Conservation (phyloP, 129 eudicot genomes). For the Rutidosis leptorrhynchoides region DNA sequence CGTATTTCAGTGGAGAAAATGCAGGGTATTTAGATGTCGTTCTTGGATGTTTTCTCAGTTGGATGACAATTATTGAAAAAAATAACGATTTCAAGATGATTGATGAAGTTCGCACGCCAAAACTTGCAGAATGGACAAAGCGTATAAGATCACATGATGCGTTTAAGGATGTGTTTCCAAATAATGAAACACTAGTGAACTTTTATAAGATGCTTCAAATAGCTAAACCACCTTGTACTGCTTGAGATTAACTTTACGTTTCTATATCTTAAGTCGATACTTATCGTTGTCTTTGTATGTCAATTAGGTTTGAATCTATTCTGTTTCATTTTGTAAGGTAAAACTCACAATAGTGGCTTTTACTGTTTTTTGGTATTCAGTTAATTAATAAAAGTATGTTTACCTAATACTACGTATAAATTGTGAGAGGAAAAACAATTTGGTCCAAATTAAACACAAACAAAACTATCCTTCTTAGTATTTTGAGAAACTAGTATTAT, state of each 20-base stretch:
- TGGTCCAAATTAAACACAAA: no score
- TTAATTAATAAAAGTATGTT: no score
- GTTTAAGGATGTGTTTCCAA: constrained; percentile 24
- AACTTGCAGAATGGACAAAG: constrained; percentile 37
- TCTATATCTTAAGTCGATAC: not conserved
- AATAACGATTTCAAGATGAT: constrained; percentile 24
- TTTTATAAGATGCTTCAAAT: constrained; percentile 9
- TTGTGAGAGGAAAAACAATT: no score
- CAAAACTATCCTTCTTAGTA: no score
- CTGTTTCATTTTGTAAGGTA: not conserved
- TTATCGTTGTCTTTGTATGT: not conserved
- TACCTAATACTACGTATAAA: no score
- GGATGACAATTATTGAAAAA: constrained; percentile 33
- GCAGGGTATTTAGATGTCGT: constrained; percentile 56
- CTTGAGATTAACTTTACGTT: not conserved
- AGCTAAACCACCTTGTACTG: not conserved
- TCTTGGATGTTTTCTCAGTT: constrained; percentile 48
- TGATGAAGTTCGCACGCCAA: constrained; percentile 45
- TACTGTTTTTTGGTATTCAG: not conserved
- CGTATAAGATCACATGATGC: constrained; percentile 23
- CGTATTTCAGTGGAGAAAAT: constrained; percentile 51
- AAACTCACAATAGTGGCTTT: constrained; percentile 1
- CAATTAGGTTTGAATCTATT: not conserved
- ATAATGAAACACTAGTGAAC: not conserved
- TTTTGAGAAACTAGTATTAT: no score